Conservation (phyloP, 1,284 basidiomycete genomes). For the Microbotryomycetes sp. region DNA sequence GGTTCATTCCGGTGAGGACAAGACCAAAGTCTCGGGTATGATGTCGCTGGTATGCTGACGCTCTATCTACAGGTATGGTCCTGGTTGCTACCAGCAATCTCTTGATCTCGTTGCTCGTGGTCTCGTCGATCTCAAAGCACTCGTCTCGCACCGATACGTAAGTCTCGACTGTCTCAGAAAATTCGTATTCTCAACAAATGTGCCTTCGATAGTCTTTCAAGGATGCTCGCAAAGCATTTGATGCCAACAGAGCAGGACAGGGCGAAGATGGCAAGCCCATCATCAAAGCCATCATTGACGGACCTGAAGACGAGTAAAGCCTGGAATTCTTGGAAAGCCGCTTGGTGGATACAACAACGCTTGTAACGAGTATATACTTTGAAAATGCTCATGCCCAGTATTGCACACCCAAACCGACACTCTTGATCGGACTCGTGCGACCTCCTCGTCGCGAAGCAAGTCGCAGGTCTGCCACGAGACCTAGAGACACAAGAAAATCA, state of each 20-base stretch:
- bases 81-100: slow-evolving; percentile 60
- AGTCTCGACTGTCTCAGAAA: slow-evolving; percentile 50
- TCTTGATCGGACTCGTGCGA: slow-evolving; percentile 58
- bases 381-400: slow-evolving; percentile 51
- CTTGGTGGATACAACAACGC: neutral
- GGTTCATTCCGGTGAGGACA: slow-evolving; percentile 87
- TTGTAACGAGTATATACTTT: neutral
- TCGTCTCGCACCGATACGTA: slow-evolving; percentile 56
- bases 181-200: too few relatives aligned
- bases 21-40: too few relatives aligned
- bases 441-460: slow-evolving; percentile 55
- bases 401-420: slow-evolving; percentile 80
- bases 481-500: slow-evolving; percentile 80
- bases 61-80: slow-evolving; percentile 43
- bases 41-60: too few relatives aligned
- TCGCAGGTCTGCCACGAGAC: slow-evolving; percentile 75
- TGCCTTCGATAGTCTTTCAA: slow-evolving; percentile 45
- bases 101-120: slow-evolving; percentile 53
- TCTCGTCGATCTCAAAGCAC: slow-evolving; percentile 50
- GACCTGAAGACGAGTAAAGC: slow-evolving; percentile 49
- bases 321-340: too few relatives aligned
- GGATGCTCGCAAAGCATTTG: slow-evolving; percentile 51
- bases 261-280: slow-evolving; percentile 53
- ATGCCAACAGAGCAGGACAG: slow-evolving; percentile 57
- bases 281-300: slow-evolving; percentile 61